Evolutionary conservation across 768 basidiomycete genomes (phyloP).

Genomic region (Ephemerocybe angulata): DNA sequence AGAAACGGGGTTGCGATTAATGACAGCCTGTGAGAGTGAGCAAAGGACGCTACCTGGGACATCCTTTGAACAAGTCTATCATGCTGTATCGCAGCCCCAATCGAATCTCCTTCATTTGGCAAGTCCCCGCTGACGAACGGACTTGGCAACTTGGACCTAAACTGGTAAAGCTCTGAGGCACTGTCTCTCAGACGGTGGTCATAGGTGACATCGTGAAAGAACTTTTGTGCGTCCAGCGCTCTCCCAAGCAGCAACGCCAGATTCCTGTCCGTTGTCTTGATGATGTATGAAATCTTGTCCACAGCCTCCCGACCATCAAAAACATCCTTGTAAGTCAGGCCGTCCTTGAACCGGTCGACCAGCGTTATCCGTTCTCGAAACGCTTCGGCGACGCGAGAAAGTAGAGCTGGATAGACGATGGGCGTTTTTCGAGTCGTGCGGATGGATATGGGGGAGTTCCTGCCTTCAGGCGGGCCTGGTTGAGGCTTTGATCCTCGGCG

Average conservation of each 20-base stretch:
- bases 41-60: slow-evolving; percentile 4
- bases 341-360: slow-evolving; percentile 86
- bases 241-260: slow-evolving; percentile 92
- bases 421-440: slow-evolving; percentile 55
- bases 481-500: slow-evolving; percentile 23
- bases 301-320: slow-evolving; percentile 98
- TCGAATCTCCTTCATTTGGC: slow-evolving; percentile 21
- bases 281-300: slow-evolving; percentile 95
- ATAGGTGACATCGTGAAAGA: slow-evolving; percentile 99
- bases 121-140: slow-evolving; percentile 83
- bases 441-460: slow-evolving; percentile 38
- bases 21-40: not conserved
- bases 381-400: slow-evolving; percentile 91
- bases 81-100: slow-evolving; percentile 24
- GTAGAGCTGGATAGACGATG: slow-evolving; percentile 90
- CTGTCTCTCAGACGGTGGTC: slow-evolving; percentile 94
- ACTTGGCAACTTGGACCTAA: slow-evolving; percentile 76
- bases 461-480: slow-evolving; percentile 35
- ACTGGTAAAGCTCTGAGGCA: slow-evolving; percentile 87
- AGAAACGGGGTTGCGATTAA: not conserved
- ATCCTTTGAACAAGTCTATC: slow-evolving; percentile 12
- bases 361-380: slow-evolving; percentile 81
- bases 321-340: slow-evolving; percentile 91
- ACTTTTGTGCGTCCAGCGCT: slow-evolving; percentile 96
- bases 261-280: slow-evolving; percentile 97